Conservation (phyloP, 495 filamentous ascomycete species). For the Entonaema liquescens region DNA sequence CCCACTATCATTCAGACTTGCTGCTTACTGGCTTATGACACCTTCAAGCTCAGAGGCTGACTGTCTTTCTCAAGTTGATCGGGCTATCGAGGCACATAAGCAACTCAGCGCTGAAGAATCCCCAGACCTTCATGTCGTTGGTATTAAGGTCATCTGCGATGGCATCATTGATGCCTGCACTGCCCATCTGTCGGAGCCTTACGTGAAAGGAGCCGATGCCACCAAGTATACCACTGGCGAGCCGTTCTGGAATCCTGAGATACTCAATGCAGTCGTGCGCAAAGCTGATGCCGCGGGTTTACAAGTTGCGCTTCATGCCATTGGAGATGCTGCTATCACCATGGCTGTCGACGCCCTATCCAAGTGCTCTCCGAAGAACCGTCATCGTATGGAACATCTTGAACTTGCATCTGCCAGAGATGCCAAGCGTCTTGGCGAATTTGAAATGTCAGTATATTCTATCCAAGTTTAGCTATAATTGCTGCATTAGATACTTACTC, state of each 20-base stretch:
- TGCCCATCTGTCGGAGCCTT: slow-evolving; percentile 67
- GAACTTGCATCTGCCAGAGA: slow-evolving; percentile 65
- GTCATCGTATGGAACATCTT: slow-evolving; percentile 71
- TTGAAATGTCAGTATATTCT: slow-evolving; percentile 53
- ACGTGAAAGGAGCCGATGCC: slow-evolving; percentile 46
- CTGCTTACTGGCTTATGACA: slow-evolving; percentile 69
- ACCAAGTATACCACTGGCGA: slow-evolving; percentile 53
- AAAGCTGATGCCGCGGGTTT: slow-evolving; percentile 63
- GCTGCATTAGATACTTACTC: not conserved
- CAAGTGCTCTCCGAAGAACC: slow-evolving; percentile 52
- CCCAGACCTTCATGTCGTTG: slow-evolving; percentile 66
- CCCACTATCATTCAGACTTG: slow-evolving; percentile 62
- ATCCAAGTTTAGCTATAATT: not conserved
- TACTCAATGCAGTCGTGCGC: slow-evolving; percentile 62
- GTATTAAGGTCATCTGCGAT: slow-evolving; percentile 74
- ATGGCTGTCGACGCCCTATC: slow-evolving; percentile 64
- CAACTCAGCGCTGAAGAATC: slow-evolving; percentile 56
- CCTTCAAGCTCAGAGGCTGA: slow-evolving; percentile 52
- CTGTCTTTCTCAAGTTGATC: slow-evolving; percentile 63
- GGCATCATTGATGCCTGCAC: slow-evolving; percentile 75
- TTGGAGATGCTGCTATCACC: slow-evolving; percentile 66
- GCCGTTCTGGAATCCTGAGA: slow-evolving; percentile 63
- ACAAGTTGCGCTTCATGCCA: slow-evolving; percentile 72
- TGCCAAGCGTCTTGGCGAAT: slow-evolving; percentile 59
- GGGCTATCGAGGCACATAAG: slow-evolving; percentile 62